Conservation (phyloP, 2,329 filamentous ascomycete species). For the Talaromyces islandicus region DNA sequence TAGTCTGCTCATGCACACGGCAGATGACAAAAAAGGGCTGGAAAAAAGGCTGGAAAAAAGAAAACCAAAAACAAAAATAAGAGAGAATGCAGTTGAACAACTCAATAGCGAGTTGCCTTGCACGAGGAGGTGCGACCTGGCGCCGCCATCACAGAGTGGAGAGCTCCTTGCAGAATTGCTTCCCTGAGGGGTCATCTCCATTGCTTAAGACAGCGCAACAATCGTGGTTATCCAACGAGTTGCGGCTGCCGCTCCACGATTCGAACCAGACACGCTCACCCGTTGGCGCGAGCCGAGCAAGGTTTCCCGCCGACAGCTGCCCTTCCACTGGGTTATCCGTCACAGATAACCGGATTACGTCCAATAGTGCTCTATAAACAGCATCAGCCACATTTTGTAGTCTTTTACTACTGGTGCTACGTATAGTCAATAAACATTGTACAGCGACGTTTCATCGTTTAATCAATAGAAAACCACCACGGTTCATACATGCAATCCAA, state of each 20-base stretch:
- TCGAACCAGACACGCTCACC: constrained; percentile 50
- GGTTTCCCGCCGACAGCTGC: constrained; percentile 30
- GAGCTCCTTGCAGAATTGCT: constrained; percentile 54
- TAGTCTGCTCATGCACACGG: no score
- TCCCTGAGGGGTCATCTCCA: constrained; percentile 51
- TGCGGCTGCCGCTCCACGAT: constrained; percentile 45
- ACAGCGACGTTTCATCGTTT: neutral
- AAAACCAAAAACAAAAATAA: constrained; percentile 13
- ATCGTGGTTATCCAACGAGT: constrained; percentile 53
- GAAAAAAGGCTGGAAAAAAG: neutral
- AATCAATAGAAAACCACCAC: neutral
- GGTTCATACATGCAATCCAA: neutral
- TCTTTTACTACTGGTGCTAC: no score
- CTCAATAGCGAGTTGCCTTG: constrained; percentile 31
- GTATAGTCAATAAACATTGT: neutral
- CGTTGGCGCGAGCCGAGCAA: constrained; percentile 31
- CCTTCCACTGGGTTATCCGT: constrained; percentile 38
- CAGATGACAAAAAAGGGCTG: neutral
- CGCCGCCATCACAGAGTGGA: constrained; percentile 50
- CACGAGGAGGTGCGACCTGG: constrained; percentile 46
- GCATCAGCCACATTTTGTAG: no score
- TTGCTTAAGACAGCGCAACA: constrained; percentile 48
- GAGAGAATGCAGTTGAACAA: constrained; percentile 29
- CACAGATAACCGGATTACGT: constrained; percentile 25
- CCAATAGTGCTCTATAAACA: neutral